Percentiles rank a stretch among this genome's conserved stretches.
phyloP scores from a whole-genome alignment of 75 land plant genomes.

The Cunninghamia lanceolata region DNA sequence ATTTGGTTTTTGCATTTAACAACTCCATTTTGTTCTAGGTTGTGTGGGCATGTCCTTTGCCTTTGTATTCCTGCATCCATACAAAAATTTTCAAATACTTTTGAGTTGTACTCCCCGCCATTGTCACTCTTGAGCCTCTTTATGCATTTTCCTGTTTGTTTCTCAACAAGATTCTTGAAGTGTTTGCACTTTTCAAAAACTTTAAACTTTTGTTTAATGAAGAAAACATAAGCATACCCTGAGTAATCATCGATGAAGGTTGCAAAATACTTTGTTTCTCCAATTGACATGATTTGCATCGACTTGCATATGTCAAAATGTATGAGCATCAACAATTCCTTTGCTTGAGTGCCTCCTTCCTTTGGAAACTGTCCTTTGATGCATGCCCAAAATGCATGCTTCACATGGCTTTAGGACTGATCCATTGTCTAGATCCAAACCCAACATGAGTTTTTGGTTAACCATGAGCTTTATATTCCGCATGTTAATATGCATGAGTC shows the following conservation, averaged over 20 bases:
- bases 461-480: not conserved
- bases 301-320: not conserved
- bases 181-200: not conserved
- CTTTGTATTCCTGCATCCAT: not conserved
- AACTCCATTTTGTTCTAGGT: not conserved
- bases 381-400: not conserved
- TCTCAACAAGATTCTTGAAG: not conserved
- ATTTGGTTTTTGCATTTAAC: not conserved
- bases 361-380: not conserved
- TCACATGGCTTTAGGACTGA: no score
- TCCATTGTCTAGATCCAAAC: not conserved
- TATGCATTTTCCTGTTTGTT: conserved; percentile 1
- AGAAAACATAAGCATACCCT: not conserved
- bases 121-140: not conserved
- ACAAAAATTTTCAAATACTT: not conserved
- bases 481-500: not conserved
- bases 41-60: not conserved
- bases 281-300: not conserved
- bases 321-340: not conserved
- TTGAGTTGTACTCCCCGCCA: not conserved
- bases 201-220: not conserved
- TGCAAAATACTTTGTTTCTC: not conserved
- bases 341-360: not conserved
- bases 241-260: not conserved
- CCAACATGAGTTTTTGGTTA: not conserved